phyloP scores from a whole-genome alignment of 352 stramenopile species.

The Thalassiosira mediterranea region DNA sequence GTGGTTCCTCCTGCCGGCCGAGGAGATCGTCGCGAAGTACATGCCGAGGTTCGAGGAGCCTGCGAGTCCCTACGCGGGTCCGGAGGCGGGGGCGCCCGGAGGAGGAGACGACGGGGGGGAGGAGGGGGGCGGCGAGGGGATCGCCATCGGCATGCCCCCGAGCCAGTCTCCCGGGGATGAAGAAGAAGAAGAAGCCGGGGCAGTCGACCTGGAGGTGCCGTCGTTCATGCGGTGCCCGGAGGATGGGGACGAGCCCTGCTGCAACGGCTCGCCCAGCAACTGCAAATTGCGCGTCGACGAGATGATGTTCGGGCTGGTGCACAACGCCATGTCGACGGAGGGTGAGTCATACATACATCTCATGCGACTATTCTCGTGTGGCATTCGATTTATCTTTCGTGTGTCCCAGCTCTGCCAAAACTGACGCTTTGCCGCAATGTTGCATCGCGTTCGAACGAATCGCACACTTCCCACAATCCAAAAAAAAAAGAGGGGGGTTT shows the following conservation, averaged over 20 bases:
- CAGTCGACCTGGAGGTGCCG: conserved; percentile 18
- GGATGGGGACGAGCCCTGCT: conserved; percentile 14
- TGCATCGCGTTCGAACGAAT: too few relatives aligned
- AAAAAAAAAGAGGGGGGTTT: conserved; percentile 27
- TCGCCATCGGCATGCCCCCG: conserved; percentile 7
- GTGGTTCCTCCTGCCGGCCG: conserved; percentile 22
- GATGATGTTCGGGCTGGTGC: conserved; percentile 49
- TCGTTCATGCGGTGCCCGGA: conserved; percentile 40
- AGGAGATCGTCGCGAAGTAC: conserved; percentile 34
- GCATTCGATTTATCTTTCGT: too few relatives aligned
- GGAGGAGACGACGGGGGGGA: neutral
- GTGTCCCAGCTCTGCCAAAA: too few relatives aligned
- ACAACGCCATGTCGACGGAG: conserved; percentile 45
- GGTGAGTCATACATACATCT: too few relatives aligned
- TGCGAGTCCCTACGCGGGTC: conserved; percentile 27
- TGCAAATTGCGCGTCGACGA: conserved; percentile 39
- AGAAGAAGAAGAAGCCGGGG: conserved; percentile 3
- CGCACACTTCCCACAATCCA: neutral
- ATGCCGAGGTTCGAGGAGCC: conserved; percentile 36
- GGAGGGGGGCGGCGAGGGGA: neutral
- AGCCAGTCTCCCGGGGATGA: conserved; percentile 6
- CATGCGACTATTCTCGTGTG: too few relatives aligned
- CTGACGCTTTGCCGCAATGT: too few relatives aligned
- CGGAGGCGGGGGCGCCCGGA: conserved; percentile 19
- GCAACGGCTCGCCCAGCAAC: conserved; percentile 42